Evolutionary conservation across 345 rosid genomes (phyloP).

Genomic region (Corymbia maculata): DNA sequence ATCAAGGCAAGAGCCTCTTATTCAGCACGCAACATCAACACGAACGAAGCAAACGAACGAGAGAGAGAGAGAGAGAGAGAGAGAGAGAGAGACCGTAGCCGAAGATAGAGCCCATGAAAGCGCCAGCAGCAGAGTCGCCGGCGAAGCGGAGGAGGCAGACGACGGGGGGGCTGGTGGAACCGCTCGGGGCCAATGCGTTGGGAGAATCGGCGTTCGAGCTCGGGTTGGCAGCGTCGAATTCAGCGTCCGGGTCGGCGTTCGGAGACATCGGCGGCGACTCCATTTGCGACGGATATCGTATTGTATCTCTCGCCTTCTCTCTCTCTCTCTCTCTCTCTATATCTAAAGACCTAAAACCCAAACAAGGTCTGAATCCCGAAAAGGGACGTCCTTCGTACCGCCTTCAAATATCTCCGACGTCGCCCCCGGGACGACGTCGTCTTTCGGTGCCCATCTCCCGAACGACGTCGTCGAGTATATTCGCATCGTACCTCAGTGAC

Average conservation of each 20-base stretch:
- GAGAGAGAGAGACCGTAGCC: conserved; percentile 49
- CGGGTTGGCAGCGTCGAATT: conserved; percentile 14
- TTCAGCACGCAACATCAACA: neutral
- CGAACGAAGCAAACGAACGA: neutral
- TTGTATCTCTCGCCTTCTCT: neutral
- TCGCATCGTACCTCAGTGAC: neutral
- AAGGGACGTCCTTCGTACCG: neutral
- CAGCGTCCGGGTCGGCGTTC: conserved; percentile 5
- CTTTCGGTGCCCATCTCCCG: neutral
- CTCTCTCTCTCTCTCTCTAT: neutral
- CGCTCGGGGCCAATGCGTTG: conserved; percentile 25
- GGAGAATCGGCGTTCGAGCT: conserved; percentile 19
- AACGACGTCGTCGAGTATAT: neutral
- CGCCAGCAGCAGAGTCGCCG: conserved; percentile 80
- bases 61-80: neutral
- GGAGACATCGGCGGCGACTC: conserved; percentile 19
- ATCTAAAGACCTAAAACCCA: neutral
- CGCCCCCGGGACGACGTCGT: neutral
- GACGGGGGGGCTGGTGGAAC: conserved; percentile 26
- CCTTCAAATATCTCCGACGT: neutral
- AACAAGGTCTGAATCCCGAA: neutral
- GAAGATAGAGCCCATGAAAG: conserved; percentile 77
- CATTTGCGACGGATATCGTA: conserved; percentile 16
- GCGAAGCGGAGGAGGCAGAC: conserved; percentile 69
- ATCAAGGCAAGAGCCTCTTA: neutral